Conservation (phyloP, 768 basidiomycete species). For the Dacryopinax spathularia region DNA sequence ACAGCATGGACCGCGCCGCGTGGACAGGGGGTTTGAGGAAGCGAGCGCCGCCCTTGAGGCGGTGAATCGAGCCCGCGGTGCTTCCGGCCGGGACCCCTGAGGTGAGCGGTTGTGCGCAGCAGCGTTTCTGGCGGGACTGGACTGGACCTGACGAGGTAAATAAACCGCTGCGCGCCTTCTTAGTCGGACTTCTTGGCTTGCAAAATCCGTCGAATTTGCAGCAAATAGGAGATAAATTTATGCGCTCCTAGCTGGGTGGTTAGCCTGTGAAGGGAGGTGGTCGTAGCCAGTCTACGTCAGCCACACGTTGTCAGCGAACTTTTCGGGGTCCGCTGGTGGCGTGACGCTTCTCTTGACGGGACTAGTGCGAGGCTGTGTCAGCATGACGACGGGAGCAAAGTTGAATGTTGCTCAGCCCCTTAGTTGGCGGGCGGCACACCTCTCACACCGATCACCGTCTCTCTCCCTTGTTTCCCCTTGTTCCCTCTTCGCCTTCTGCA, state of each 20-base stretch:
- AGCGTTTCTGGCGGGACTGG: neutral
- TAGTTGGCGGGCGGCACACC: neutral
- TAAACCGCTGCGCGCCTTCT: too few species aligned
- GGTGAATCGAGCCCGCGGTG: neutral
- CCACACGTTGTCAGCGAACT: neutral
- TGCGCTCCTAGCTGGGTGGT: neutral
- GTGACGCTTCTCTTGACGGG: neutral
- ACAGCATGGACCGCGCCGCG: neutral
- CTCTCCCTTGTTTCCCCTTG: too few species aligned
- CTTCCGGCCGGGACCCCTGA: neutral
- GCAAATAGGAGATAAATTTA: too few species aligned
- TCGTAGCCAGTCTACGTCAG: neutral
- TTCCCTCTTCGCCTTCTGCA: neutral
- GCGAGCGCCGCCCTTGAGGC: neutral
- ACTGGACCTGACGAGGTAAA: neutral
- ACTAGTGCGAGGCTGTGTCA: neutral
- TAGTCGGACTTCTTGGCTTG: too few species aligned
- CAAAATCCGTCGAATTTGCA: too few species aligned
- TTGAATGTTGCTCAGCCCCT: neutral
- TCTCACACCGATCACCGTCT: neutral
- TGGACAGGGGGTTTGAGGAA: neutral
- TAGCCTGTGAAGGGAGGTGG: neutral
- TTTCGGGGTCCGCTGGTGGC: neutral
- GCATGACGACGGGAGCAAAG: conserved; percentile 1
- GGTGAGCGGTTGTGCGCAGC: neutral